Evolutionary conservation across 176 grass and related monocot species (phyloP).

Genomic region (Oryza punctata): DNA sequence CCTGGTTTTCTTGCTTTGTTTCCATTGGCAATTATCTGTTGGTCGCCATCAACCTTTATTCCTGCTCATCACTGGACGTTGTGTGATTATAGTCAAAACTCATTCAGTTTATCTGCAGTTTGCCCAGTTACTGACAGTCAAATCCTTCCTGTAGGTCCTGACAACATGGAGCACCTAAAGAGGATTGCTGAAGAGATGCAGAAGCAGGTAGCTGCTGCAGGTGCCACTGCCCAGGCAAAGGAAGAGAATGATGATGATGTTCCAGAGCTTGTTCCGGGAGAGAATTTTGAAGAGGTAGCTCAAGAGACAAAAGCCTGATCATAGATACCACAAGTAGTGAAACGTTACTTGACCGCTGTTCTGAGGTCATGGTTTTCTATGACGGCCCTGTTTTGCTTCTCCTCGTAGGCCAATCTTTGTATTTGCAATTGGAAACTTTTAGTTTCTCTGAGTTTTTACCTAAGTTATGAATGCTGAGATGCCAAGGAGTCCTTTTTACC

Average conservation of each 20-base stretch:
- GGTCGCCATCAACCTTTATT: background rate
- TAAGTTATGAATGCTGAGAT: slow-evolving; percentile 42
- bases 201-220: slow-evolving; percentile 66
- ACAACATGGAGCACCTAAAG: slow-evolving; percentile 89
- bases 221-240: slow-evolving; percentile 26
- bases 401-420: slow-evolving; percentile 35
- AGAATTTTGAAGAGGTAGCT: slow-evolving; percentile 84
- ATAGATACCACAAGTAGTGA: slow-evolving; percentile 36
- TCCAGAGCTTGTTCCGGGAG: slow-evolving; percentile 81
- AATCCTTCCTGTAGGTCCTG: slow-evolving; percentile 57
- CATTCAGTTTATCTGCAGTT: background rate
- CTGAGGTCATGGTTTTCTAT: slow-evolving; percentile 51
- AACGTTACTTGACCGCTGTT: slow-evolving; percentile 38
- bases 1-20: background rate
- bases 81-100: background rate
- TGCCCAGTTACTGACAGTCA: background rate
- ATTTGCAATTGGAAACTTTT: slow-evolving; percentile 49
- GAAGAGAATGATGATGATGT: slow-evolving; percentile 89
- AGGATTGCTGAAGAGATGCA: slow-evolving; percentile 89
- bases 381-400: slow-evolving; percentile 22
- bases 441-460: slow-evolving; percentile 50
- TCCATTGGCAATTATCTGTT: background rate
- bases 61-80: background rate
- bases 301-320: slow-evolving; percentile 64
- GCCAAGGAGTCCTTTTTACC: slow-evolving; percentile 39